Percentiles rank a stretch among this genome's conserved stretches.
These are phyloP conservation scores for Globisporangium iwayamae DNA, from an alignment of 352 stramenopile species.

Conservation along the genomic window DNA sequence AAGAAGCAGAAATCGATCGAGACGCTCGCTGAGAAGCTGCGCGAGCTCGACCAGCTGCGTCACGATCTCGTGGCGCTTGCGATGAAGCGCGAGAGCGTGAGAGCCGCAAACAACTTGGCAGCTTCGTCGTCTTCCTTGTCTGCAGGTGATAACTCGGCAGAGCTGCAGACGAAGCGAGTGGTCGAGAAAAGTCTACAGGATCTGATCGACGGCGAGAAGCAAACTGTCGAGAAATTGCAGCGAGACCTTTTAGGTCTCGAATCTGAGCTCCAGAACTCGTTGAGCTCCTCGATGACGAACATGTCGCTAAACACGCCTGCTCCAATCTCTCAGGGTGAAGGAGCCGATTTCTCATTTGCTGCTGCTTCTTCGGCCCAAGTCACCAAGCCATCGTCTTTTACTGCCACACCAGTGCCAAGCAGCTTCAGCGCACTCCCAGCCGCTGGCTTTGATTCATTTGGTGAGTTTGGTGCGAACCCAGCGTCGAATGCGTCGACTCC, in stretches of 20 bases:
- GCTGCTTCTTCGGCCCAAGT: not conserved
- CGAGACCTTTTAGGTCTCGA: constrained; percentile 48
- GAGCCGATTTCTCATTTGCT: constrained; percentile 1
- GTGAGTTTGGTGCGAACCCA: constrained; percentile 2
- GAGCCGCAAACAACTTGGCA: constrained; percentile 18
- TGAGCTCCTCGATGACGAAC: constrained; percentile 27
- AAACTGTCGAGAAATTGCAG: constrained; percentile 48
- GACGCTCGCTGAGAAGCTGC: constrained; percentile 56
- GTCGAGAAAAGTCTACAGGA: constrained; percentile 49
- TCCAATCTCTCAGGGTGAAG: not conserved
- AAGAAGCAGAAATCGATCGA: constrained; percentile 64
- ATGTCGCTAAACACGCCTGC: constrained; percentile 4
- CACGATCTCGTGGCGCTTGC: constrained; percentile 62
- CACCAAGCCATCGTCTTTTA: constrained; percentile 11
- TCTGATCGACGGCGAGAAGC: constrained; percentile 58
- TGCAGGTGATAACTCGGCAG: constrained; percentile 15
- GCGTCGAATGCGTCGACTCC: constrained; percentile 3
- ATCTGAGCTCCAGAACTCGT: constrained; percentile 38
- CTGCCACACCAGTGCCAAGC: not conserved
- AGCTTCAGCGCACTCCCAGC: not conserved
- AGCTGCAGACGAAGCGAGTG: constrained; percentile 32
- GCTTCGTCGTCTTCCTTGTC: constrained; percentile 5
- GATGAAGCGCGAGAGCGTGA: constrained; percentile 65
- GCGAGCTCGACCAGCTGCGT: constrained; percentile 68
- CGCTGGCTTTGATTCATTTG: constrained; percentile 12